Base-by-base conservation (phyloP, 2,329 filamentous ascomycete species). In the Paracamarosporium sp. region DNA sequence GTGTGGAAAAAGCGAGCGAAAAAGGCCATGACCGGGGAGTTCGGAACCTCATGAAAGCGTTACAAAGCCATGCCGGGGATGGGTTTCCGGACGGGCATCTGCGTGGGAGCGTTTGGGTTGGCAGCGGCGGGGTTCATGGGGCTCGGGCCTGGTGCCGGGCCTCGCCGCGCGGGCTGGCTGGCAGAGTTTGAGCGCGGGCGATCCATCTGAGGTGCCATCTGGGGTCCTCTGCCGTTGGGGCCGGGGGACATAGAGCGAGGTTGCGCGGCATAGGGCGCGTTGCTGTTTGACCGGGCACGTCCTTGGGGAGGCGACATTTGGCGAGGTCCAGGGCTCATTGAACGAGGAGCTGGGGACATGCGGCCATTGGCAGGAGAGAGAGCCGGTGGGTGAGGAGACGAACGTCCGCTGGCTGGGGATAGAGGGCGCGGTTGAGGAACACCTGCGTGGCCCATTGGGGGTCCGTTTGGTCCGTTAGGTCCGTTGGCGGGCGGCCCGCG, bases 351-450 rank as follows among this genome's bases (percentile, higher is more conserved):
- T 15, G 71, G 71, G 31, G 69, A 72, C 61, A 69, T 73, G 45
- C 64, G 71, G 35, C 69, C 68, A 48, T 58, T 63, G 28, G 63
- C 65, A 17, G 81, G 81, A 27, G 80, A 81, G 74, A 77, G 76
- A 28, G 76, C 71, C 55, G 78, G 75, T 24, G 76, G 70, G 77
- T 40, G 80, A 72, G 84, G 83, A 22, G 83, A 84, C 59, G 65
- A 70, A 54, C 82, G 81, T 25, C 80, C 76, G 45, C 79, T 76
- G 44, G 71, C 76, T 4, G 83, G 81, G 52, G 83, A 82, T 63
- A 79, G 79, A 6, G 73, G 74, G 50, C 68, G 73, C 25, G 72
- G 71, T 40, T 70, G 69, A 57, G 69, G 68, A 48, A 68, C 59
- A 43, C 71, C 68, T n/a, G 66, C 66, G 8, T 72, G 72, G 28